Evolutionary conservation across 495 filamentous ascomycete species (phyloP), one percentile per base, ranked within the genome.

Genomic region (Pyrenula aspistea): DNA sequence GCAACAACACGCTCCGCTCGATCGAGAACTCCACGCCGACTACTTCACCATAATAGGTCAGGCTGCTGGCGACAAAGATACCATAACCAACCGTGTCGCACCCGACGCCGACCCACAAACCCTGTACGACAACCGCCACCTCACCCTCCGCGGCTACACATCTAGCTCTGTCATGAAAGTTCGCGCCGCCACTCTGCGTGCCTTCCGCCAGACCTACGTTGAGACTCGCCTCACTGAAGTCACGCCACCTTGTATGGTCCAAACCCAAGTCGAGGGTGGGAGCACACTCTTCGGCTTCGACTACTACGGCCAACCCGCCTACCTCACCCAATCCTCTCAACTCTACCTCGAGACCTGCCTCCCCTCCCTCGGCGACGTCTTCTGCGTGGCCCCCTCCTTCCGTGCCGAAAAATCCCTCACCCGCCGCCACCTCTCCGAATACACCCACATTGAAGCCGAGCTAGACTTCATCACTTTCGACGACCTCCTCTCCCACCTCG

Each of bases 331-430:
- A 71, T 96, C 92, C 0, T 95, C 90, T 10, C 93, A 99, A 73
- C 82, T 99, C 22, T 99, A 99, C 70, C 88, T 99, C 56, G 93
- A 99, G 74, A 97, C 94, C 24, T 91, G 87, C 57, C 75, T 99
- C 12, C 89, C 90, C 15, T 89, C 86, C 22, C 75, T 96, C 57
- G 93, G 93, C 57, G 87, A 96, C 63, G 91, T 96, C 58, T 99
- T 89, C 80, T 96, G 92, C 69, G 89, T 99, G 59, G 92, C 95
- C 73, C 93, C 95, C 62, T 97, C 93, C 11, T 99, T 97, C 84
- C 92, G 93, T 54, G 93, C 93, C 22, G 93, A 99, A 71, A 95
- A 95, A 71, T 92, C 87, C 2, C 76, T 96, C 20, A 99, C 93
- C 55, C 86, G 93, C 49, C 89, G 93, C 61, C 93, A 99, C 69